Conservation (phyloP, 805 yeast species). For the Spathaspora passalidarum region DNA sequence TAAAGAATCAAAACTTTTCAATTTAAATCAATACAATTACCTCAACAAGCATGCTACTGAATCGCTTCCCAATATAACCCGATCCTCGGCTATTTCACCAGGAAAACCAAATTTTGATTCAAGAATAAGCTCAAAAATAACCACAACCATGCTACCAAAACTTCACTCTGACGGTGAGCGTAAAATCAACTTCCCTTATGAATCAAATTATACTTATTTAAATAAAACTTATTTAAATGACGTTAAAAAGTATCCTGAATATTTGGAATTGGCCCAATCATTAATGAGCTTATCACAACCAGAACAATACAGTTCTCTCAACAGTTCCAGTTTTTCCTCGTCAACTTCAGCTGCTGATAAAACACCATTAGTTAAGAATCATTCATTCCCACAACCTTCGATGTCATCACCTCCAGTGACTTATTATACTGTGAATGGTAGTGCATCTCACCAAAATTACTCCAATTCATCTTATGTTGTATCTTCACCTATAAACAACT, state of each 20-base stretch:
- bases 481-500: neutral
- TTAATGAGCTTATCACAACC: slow-evolving; percentile 32
- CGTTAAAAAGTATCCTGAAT: slow-evolving; percentile 46
- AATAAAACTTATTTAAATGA: slow-evolving; percentile 47
- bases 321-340: slow-evolving; percentile 14
- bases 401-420: neutral
- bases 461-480: neutral
- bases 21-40: slow-evolving; percentile 27
- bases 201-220: slow-evolving; percentile 50
- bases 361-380: neutral
- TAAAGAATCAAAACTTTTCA: slow-evolving; percentile 22
- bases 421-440: neutral
- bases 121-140: slow-evolving; percentile 26
- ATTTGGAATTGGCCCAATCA: slow-evolving; percentile 45
- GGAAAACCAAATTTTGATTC: slow-evolving; percentile 37
- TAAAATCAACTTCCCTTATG: slow-evolving; percentile 51
- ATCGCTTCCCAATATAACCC: slow-evolving; percentile 4
- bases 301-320: slow-evolving; percentile 7
- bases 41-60: slow-evolving; percentile 17
- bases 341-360: slow-evolving; percentile 8
- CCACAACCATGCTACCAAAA: slow-evolving; percentile 11
- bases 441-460: neutral
- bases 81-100: slow-evolving; percentile 3
- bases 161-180: slow-evolving; percentile 21
- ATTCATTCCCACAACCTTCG: neutral